Evolutionary conservation across 2,329 filamentous ascomycete genomes (phyloP), one percentile per base, ranked within the genome.

Genomic region (Atkinsonella texensis): DNA sequence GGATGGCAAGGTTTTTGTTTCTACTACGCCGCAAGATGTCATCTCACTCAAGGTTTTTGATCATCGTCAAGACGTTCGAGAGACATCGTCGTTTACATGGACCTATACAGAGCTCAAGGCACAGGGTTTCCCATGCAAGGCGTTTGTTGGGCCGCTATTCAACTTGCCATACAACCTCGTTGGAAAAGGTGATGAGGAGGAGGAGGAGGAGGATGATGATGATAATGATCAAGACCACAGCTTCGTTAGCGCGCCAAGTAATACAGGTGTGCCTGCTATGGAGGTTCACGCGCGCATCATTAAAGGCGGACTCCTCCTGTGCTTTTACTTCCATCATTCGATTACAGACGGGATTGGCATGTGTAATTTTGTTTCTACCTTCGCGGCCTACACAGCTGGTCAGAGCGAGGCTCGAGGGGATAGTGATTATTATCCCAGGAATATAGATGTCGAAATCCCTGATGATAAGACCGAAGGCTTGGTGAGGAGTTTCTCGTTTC

Each of bases 321-420:
- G 61, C 6, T 54, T 70, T n/a, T 70, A 64, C 52, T 59, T 73
- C 45, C 68, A 72, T 53, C 71, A 74, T 52, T 60, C 69, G 7
- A 58, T 72, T 23, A 68, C 66, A 15, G 71, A 74, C 48, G 71
- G 70, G 11, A 63, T 66, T 32, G 69, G 68, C 18, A 59, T 72
- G 18, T 55, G 58, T 18, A 61, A 65, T 6, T 71, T 74, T 48
- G 55, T 74, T 4, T 62, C 69, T 33, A 62, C 61, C 12, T 65
- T 74, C 44, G 65, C 69, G 4, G 62, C 61, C 2, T 62, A 65
- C 53, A 61, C 51, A 42, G 57, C 32, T 5, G 23, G 20, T 10
- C 15, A 42, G 38, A 41, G 17, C 15, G 42, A 48, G 17, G 43
- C 35, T 23, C 17, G n/a, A 3, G 15, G 6, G n/a, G 31, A 15